phyloP scores from a whole-genome alignment of 257 asterid genomes.

The Echites panduratus region DNA sequence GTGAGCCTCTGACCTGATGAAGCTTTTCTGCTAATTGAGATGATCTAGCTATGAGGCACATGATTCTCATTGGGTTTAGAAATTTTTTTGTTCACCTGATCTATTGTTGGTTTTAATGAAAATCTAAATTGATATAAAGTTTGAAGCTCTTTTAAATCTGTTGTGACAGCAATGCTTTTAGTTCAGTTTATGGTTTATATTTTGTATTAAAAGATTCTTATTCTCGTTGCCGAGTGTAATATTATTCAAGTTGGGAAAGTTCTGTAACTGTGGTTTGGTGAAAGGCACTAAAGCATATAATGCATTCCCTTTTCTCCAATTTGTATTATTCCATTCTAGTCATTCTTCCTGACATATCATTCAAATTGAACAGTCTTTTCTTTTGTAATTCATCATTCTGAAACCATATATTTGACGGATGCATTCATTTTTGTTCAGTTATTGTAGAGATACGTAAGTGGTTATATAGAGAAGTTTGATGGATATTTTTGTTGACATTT shows the following conservation, averaged over 20 bases:
- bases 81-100: not conserved
- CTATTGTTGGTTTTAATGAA: not conserved
- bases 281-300: not conserved
- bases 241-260: not conserved
- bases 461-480: not conserved
- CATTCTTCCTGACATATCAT: not conserved
- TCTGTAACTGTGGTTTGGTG: not conserved
- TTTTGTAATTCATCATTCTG: not conserved
- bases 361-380: not conserved
- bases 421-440: not conserved
- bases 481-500: not conserved
- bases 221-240: not conserved
- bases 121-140: not conserved
- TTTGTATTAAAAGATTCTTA: not conserved
- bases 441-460: not conserved
- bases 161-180: not conserved
- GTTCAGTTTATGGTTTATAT: not conserved
- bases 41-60: not conserved
- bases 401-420: not conserved
- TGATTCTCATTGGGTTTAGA: not conserved
- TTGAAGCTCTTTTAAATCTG: not conserved
- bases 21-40: not conserved
- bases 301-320: not conserved
- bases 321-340: too few species aligned
- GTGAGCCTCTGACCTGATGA: not conserved